Base-by-base conservation (phyloP, 2,329 filamentous ascomycete species). In the Aspergillus proliferans region DNA sequence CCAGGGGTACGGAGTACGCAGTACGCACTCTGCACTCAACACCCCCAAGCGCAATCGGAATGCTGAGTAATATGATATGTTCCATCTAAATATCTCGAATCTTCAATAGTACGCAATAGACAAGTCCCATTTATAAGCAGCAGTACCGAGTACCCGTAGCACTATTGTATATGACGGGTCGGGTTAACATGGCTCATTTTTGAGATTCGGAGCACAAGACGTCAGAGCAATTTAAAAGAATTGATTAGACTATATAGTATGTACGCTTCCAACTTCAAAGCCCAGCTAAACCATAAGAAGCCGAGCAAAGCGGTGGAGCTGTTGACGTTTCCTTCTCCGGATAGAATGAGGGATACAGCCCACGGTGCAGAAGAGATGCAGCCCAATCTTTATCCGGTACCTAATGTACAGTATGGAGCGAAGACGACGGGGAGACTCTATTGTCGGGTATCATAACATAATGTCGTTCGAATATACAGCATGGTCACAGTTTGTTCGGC, bases 401-500 rank as follows among this genome's bases (percentile, higher is more conserved):
- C 26, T 30, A 47, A 18, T 21, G 2, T 18, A 26, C n/a, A 47
- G 8, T n/a, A 26, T 12, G 15, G 43, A 34, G 45, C 15, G 34
- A 28, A 19, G 22, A 22, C 22, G 22, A 22, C 1, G 22, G 22
- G 22, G 22, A 22, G 22, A 22, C 22, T 21, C 21, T 22, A 45
- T 36, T 26, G 43, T 50, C 48, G 53, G 58, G 55, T 60, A 61
- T 61, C 52, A 52, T 51, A 43, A 47, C 43, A 49, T 45, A 40
- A 8, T 3, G 38, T 14, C 38, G 38, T 40, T 12, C 5, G 7
- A 10, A 12, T 40, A 12, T 22, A 21, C 10, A 19, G 10, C 5
- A 12, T 10, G 6, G 43, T 64, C 45, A 68, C 15, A 55, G 43
- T 46, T 65, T 66, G 39, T 63, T 65, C 28, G 58, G 57, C 12